These are phyloP conservation scores for Solanum tarapatanum DNA, from an alignment of 257 asterid genomes.

Conservation along the genomic window DNA sequence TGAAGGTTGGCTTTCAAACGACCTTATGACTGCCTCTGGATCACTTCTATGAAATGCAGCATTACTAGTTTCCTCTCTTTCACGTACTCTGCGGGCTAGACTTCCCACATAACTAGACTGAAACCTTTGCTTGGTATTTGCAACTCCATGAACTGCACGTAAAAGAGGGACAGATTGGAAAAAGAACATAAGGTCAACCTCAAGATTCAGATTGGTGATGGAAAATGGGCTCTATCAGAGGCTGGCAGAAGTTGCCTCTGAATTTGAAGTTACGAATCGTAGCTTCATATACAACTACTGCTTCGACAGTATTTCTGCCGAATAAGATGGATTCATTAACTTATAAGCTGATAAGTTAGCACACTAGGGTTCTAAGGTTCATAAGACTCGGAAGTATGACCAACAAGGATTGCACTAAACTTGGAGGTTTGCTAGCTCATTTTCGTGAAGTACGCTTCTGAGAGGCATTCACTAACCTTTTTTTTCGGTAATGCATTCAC, in stretches of 20 bases:
- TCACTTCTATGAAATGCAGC: slow-evolving; percentile 66
- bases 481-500: neutral
- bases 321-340: neutral
- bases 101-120: slow-evolving; percentile 61
- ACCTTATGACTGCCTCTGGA: slow-evolving; percentile 67
- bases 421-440: neutral
- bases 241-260: neutral
- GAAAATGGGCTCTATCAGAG: neutral
- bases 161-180: neutral
- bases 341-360: neutral
- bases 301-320: neutral
- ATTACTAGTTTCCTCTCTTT: slow-evolving; percentile 44
- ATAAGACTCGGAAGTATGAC: neutral
- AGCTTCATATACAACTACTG: neutral
- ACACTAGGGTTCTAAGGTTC: neutral
- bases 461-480: neutral
- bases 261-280: neutral
- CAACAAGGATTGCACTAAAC: neutral
- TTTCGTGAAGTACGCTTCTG: neutral
- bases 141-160: slow-evolving; percentile 31
- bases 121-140: slow-evolving; percentile 19
- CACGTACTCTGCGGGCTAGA: slow-evolving; percentile 58
- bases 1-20: slow-evolving; percentile 75
- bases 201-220: neutral
- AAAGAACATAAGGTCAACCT: neutral